phyloP scores from a whole-genome alignment of 2,329 filamentous ascomycete species.

The Fusarium coffeatum region DNA sequence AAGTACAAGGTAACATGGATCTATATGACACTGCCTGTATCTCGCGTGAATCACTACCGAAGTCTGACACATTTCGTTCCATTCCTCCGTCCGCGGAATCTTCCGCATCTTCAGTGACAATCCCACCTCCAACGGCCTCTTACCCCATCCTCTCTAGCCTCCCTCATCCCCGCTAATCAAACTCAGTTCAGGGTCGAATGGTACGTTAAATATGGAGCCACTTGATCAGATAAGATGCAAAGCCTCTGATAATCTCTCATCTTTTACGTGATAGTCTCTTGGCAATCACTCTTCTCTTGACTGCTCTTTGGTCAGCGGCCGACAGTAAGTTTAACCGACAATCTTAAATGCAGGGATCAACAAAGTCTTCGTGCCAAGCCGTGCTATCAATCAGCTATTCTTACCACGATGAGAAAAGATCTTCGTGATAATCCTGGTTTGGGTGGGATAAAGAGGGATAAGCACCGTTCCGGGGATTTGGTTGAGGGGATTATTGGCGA shows the following conservation, averaged over 20 bases:
- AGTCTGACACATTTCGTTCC: not conserved
- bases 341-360: conserved; percentile 6
- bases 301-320: not conserved
- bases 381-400: conserved; percentile 32
- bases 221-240: not conserved
- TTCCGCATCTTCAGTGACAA: not conserved
- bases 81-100: not conserved
- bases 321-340: conserved; percentile 3
- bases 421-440: conserved; percentile 4
- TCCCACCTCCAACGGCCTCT: not conserved
- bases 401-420: conserved; percentile 25
- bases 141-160: not conserved
- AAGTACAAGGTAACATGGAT: not conserved
- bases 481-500: not conserved
- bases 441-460: conserved; percentile 12
- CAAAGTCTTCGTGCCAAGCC: conserved; percentile 16
- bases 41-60: not conserved
- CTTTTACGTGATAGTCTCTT: conserved; percentile 20
- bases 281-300: not conserved
- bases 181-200: not conserved
- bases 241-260: no score
- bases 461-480: not conserved
- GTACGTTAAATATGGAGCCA: not conserved
- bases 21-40: not conserved
- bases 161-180: not conserved